phyloP scores from a whole-genome alignment of 1,284 basidiomycete genomes.

The Athelia sp. region DNA sequence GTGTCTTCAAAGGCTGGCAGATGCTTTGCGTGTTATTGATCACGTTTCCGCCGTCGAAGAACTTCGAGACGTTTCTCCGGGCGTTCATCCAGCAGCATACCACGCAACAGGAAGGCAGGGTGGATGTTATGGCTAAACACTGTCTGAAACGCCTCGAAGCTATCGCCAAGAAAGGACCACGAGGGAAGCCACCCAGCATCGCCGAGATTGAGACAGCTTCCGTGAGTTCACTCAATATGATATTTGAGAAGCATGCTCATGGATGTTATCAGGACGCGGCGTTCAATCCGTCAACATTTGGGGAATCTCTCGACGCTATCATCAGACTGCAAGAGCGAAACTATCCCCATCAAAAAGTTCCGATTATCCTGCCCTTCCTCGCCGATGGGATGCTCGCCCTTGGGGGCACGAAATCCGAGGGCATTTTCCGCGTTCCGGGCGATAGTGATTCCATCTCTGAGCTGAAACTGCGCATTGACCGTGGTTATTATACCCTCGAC shows the following conservation, averaged over 20 bases:
- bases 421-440: slow-evolving; percentile 88
- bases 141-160: slow-evolving; percentile 68
- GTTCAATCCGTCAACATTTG: slow-evolving; percentile 91
- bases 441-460: slow-evolving; percentile 83
- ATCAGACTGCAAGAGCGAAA: slow-evolving; percentile 80
- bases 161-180: slow-evolving; percentile 75
- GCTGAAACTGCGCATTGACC: slow-evolving; percentile 83
- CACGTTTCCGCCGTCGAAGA: slow-evolving; percentile 87
- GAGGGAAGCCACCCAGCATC: slow-evolving; percentile 74
- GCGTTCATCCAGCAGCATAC: slow-evolving; percentile 72
- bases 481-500: slow-evolving; percentile 85
- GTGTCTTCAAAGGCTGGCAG: slow-evolving; percentile 87
- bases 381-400: slow-evolving; percentile 86
- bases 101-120: slow-evolving; percentile 62
- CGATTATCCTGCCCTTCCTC: slow-evolving; percentile 89
- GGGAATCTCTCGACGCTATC: slow-evolving; percentile 80
- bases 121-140: slow-evolving; percentile 88
- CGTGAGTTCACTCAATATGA: slow-evolving; percentile 32
- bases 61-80: slow-evolving; percentile 79
- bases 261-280: slow-evolving; percentile 65
- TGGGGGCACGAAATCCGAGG: slow-evolving; percentile 79
- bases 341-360: slow-evolving; percentile 80
- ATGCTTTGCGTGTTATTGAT: slow-evolving; percentile 82
- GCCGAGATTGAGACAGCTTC: slow-evolving; percentile 88
- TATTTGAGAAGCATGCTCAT: background rate